These are phyloP conservation scores for barley (Hordeum vulgare) DNA, from an alignment of 176 grass and related monocot genomes.

Conservation along the genomic window MorexV3_pseudomolecules_assembly NC_058520.1:390829946-390830445, in stretches of 20 bases:
- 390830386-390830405: too few relatives aligned
- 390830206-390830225: conserved; percentile 58
- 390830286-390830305: too few relatives aligned
- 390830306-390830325: too few relatives aligned
- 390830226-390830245: conserved; percentile 56
- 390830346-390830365: too few relatives aligned
- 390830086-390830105: conserved; percentile 83
- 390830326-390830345: too few relatives aligned
- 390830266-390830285: too few relatives aligned
- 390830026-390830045: background rate
- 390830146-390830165: conserved; percentile 40
- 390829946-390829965: conserved; percentile 73
- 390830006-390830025: background rate
- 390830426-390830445: too few relatives aligned
- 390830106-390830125: conserved; percentile 42
- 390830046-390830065: background rate
- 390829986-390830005: conserved; percentile 1
- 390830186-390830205: conserved; percentile 13
- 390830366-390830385: too few relatives aligned
- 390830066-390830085: conserved; percentile 86
- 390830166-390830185: conserved; percentile 9
- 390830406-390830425: too few relatives aligned
- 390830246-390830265: background rate
- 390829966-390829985: conserved; percentile 61
- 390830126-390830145: background rate